A percentile compares a stretch with the other conserved stretches of the same genome.
phyloP scores from a whole-genome alignment of 805 yeast genomes.

The Ogataea pini region DNA sequence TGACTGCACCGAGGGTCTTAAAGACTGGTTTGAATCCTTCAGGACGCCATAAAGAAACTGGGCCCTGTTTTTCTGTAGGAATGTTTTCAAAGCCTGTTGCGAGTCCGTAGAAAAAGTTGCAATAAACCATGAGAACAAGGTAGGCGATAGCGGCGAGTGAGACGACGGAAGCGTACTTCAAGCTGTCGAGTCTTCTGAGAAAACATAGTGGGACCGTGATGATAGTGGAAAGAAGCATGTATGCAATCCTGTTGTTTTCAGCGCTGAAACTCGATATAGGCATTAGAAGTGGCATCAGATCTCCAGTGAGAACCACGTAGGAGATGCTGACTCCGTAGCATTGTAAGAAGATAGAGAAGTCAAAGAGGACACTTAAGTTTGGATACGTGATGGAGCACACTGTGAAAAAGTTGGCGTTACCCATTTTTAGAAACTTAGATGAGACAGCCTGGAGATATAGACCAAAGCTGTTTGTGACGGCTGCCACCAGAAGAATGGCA shows the following conservation, averaged over 20 bases:
- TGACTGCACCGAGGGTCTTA: conserved; percentile 70
- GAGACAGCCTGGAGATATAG: conserved; percentile 61
- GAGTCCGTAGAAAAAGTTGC: conserved; percentile 42
- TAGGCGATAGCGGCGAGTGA: conserved; percentile 69
- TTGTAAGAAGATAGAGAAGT: conserved; percentile 71
- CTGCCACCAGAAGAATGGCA: conserved; percentile 58
- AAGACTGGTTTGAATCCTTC: conserved; percentile 47
- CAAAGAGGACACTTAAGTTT: conserved; percentile 66
- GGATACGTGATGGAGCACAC: conserved; percentile 75
- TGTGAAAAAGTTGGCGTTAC: conserved; percentile 71
- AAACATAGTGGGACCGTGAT: conserved; percentile 65
- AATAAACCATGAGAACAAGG: conserved; percentile 54
- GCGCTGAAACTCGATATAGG: conserved; percentile 38
- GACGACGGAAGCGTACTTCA: conserved; percentile 69
- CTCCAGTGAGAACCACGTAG: conserved; percentile 75
- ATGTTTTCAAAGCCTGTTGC: conserved; percentile 40
- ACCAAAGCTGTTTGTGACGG: conserved; percentile 67
- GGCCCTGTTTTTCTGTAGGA: conserved; percentile 44
- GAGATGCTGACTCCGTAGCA: conserved; percentile 78
- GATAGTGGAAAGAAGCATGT: conserved; percentile 53
- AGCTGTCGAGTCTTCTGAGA: conserved; percentile 62
- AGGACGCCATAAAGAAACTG: conserved; percentile 42
- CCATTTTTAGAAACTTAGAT: conserved; percentile 54
- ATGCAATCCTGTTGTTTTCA: conserved; percentile 43
- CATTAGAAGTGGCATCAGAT: conserved; percentile 61